phyloP scores from a whole-genome alignment of 2,329 filamentous ascomycete species.

The Neofusicoccum umdonicola region DNA sequence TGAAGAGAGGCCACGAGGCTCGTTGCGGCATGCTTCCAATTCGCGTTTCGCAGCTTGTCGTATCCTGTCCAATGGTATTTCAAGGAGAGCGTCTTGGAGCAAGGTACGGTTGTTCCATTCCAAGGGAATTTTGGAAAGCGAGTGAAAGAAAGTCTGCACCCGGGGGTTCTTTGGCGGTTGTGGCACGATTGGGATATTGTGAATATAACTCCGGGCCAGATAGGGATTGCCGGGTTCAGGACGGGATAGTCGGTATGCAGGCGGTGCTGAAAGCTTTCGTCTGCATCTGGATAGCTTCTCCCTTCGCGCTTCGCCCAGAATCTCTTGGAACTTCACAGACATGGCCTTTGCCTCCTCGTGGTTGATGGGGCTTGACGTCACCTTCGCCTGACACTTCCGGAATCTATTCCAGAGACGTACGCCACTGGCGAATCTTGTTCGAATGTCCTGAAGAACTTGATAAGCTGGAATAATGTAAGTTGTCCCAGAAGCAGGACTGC shows the following conservation, averaged over 20 bases:
- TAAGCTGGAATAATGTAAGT: conserved; percentile 22
- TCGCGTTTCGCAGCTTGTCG: conserved; percentile 95
- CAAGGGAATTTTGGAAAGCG: conserved; percentile 81
- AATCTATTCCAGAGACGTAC: neutral
- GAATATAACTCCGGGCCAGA: conserved; percentile 29
- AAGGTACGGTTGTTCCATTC: conserved; percentile 96
- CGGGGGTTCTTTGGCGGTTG: conserved; percentile 62
- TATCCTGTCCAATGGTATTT: conserved; percentile 83
- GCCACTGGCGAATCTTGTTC: neutral
- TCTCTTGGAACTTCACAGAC: neutral
- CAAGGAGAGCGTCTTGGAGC: conserved; percentile 85
- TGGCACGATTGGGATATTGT: conserved; percentile 67
- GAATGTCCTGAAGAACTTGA: neutral
- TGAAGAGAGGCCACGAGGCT: conserved; percentile 64
- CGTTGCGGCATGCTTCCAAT: conserved; percentile 77
- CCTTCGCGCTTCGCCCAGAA: neutral
- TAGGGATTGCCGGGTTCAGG: neutral
- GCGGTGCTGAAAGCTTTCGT: neutral
- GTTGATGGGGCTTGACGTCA: neutral
- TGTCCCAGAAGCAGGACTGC: conserved; percentile 6
- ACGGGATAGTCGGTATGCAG: neutral
- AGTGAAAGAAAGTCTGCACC: conserved; percentile 70
- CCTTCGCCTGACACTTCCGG: neutral
- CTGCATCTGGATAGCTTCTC: neutral
- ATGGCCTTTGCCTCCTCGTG: neutral